Evolutionary conservation across 495 filamentous ascomycete genomes (phyloP).

Genomic region (Cercophora samala): DNA sequence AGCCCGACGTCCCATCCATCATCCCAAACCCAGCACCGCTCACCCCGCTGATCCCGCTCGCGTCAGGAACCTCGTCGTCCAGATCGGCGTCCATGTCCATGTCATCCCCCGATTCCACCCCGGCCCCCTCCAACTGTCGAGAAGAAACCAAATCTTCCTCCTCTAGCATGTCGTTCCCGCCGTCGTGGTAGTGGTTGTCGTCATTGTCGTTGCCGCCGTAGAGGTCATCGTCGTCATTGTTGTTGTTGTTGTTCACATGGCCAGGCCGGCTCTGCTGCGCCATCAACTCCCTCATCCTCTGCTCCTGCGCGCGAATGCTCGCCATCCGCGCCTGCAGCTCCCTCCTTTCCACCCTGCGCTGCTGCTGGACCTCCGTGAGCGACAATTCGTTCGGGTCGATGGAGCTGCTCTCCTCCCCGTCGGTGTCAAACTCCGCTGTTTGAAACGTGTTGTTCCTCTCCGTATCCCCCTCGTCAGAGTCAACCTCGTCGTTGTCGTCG

Average conservation of each 20-base stretch:
- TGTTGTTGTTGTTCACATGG: conserved; percentile 19
- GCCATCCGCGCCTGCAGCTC: conserved; percentile 33
- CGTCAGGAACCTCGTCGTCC: conserved; percentile 66
- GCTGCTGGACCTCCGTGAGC: conserved; percentile 21
- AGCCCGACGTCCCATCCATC: conserved; percentile 47
- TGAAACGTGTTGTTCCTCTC: conserved; percentile 5
- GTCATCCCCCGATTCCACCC: conserved; percentile 29
- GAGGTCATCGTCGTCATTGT: conserved; percentile 40
- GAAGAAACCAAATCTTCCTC: conserved; percentile 48
- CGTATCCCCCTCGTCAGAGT: conserved; percentile 31
- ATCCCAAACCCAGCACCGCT: conserved; percentile 23
- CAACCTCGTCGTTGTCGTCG: conserved; percentile 33
- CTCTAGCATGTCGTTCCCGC: conserved; percentile 45
- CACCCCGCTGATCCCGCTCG: conserved; percentile 22
- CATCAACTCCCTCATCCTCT: conserved; percentile 49
- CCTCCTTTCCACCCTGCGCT: conserved; percentile 31
- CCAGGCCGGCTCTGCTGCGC: conserved; percentile 15
- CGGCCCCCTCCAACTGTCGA: conserved; percentile 10
- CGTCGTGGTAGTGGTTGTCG: not conserved
- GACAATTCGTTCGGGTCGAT: conserved; percentile 1
- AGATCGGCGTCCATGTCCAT: conserved; percentile 58
- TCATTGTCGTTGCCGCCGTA: conserved; percentile 45
- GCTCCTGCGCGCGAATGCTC: conserved; percentile 38
- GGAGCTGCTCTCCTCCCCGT: not conserved
- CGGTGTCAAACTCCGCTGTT: not conserved